These are phyloP conservation scores for Limtongia smithiae DNA, from an alignment of 805 yeast species.

Conservation along the genomic window DNA sequence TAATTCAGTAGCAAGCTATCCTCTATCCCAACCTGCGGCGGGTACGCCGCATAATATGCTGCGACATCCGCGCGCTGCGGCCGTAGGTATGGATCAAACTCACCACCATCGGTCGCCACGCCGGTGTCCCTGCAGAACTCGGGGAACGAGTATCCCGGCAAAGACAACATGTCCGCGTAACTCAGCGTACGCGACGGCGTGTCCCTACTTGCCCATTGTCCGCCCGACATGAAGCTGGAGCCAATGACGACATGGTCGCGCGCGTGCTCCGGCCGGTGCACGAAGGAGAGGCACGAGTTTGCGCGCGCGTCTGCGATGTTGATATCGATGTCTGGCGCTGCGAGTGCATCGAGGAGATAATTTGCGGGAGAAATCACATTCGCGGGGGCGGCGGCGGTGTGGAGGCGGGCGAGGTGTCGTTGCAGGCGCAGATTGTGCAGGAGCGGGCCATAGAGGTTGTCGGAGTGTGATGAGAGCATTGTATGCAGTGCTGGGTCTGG, in stretches of 20 bases:
- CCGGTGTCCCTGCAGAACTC: conserved; percentile 28
- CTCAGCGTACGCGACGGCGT: conserved; percentile 28
- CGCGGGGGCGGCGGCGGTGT: conserved; percentile 19
- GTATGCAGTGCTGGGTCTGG: neutral
- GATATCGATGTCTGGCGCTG: conserved; percentile 32
- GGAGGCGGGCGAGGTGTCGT: conserved; percentile 27
- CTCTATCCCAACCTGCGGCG: conserved; percentile 30
- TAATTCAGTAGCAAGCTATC: conserved; percentile 18
- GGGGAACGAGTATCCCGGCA: conserved; percentile 35
- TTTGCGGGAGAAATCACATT: conserved; percentile 30
- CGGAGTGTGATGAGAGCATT: neutral
- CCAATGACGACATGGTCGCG: conserved; percentile 33
- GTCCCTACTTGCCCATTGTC: conserved; percentile 35
- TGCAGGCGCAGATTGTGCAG: conserved; percentile 26
- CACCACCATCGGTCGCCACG: conserved; percentile 11
- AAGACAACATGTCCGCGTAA: conserved; percentile 38
- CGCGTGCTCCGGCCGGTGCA: neutral
- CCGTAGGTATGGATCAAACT: conserved; percentile 29
- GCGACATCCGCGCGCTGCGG: conserved; percentile 35
- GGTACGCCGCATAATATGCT: conserved; percentile 33
- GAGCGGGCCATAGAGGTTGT: conserved; percentile 11
- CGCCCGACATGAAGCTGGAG: conserved; percentile 32
- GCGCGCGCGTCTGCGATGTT: conserved; percentile 17
- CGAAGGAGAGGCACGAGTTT: conserved; percentile 29
- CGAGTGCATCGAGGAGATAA: conserved; percentile 33